Evolutionary conservation across 2,329 filamentous ascomycete species (phyloP).

Genomic region (Didymella glomerata): DNA sequence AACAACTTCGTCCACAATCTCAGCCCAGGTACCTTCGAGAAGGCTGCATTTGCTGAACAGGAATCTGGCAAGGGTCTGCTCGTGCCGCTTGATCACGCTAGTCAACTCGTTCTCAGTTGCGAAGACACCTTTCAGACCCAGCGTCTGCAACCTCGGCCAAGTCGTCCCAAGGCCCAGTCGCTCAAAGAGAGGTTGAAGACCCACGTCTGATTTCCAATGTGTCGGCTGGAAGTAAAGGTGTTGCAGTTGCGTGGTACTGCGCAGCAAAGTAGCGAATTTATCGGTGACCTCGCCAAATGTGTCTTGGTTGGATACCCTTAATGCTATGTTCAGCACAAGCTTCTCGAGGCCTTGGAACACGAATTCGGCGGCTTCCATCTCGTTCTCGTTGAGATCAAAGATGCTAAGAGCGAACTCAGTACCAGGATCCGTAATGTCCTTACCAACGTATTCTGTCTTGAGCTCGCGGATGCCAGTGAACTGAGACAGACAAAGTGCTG

Average conservation of each 20-base stretch:
- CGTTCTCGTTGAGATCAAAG: constrained; percentile 30
- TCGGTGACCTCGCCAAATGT: constrained; percentile 11
- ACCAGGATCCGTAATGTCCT: constrained; percentile 2
- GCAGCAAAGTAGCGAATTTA: constrained; percentile 31
- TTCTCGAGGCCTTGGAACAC: constrained; percentile 35
- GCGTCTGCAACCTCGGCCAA: constrained; percentile 35
- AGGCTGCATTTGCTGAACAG: constrained; percentile 29
- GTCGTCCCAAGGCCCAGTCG: constrained; percentile 28
- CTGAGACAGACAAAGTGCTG: constrained; percentile 31
- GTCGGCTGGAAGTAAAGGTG: constrained; percentile 31
- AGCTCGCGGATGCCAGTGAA: constrained; percentile 37
- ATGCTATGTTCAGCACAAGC: constrained; percentile 30
- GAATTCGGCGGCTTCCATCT: constrained; percentile 31
- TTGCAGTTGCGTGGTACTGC: constrained; percentile 27
- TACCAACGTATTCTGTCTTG: constrained; percentile 13
- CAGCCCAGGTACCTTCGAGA: constrained; percentile 33
- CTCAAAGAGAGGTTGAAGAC: constrained; percentile 13
- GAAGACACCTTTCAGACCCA: constrained; percentile 35
- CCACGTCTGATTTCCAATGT: constrained; percentile 14
- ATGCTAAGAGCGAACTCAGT: constrained; percentile 28
- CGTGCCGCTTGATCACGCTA: constrained; percentile 33
- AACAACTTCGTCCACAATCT: constrained; percentile 39
- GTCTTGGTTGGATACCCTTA: neutral
- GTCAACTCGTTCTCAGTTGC: constrained; percentile 29
- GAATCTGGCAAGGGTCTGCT: constrained; percentile 28